Percentiles rank a stretch among this genome's conserved stretches.
These are phyloP conservation scores for Verticillium alfalfae DNA, from an alignment of 2,329 filamentous ascomycete species.

Conservation along the genomic window DNA sequence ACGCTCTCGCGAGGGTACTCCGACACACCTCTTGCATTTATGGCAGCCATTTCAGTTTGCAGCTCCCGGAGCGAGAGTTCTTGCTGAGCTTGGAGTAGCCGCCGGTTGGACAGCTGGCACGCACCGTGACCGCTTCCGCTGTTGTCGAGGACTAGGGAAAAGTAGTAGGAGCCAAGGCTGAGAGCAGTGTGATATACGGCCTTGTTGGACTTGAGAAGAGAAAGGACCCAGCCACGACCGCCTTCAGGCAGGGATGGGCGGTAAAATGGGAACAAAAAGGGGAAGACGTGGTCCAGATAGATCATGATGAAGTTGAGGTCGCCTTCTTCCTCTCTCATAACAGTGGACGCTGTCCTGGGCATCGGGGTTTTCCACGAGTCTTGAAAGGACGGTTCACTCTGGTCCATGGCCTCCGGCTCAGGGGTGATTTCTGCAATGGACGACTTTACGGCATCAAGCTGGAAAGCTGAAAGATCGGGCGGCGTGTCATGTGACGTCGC, in stretches of 20 bases:
- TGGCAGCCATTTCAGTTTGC: constrained; percentile 31
- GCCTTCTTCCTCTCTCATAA: neutral
- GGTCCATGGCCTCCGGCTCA: neutral
- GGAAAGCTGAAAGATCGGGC: constrained; percentile 4
- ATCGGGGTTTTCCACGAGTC: neutral
- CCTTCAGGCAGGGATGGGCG: constrained; percentile 47
- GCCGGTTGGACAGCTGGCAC: constrained; percentile 21
- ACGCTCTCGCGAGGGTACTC: constrained; percentile 26
- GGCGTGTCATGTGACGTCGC: constrained; percentile 9
- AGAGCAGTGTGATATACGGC: constrained; percentile 52
- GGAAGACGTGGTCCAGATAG: constrained; percentile 58
- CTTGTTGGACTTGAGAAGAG: constrained; percentile 50
- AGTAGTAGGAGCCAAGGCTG: constrained; percentile 52
- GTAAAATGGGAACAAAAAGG: constrained; percentile 60
- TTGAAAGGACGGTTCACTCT: neutral
- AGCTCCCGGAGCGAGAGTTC: constrained; percentile 38
- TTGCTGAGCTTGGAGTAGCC: constrained; percentile 36
- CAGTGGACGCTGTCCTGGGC: neutral
- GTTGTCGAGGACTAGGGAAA: constrained; percentile 36
- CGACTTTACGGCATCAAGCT: constrained; percentile 10
- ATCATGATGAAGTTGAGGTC: constrained; percentile 43
- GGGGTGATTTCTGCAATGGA: constrained; percentile 9
- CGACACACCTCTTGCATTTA: constrained; percentile 23
- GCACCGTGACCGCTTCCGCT: constrained; percentile 13
- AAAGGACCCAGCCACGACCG: constrained; percentile 56